A percentile compares a stretch with the other conserved stretches of the same genome.
Evolutionary conservation across 495 filamentous ascomycete genomes (phyloP).

Genomic region (Chaetomium fimeti): DNA sequence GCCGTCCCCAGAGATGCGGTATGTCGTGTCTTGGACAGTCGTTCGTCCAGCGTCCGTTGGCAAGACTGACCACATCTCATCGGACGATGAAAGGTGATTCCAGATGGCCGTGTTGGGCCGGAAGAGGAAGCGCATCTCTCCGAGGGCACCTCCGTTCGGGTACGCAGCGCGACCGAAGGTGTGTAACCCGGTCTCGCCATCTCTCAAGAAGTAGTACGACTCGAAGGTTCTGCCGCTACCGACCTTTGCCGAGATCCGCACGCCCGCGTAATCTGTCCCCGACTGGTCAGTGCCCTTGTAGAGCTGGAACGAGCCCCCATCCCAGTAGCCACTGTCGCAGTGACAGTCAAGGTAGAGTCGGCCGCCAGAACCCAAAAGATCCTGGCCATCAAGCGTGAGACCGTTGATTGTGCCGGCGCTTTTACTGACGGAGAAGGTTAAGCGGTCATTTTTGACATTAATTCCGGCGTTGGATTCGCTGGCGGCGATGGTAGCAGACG

Average conservation of each 20-base stretch:
- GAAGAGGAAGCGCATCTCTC: constrained; percentile 13
- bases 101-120: constrained; percentile 5
- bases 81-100: constrained; percentile 9
- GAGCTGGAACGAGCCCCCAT: constrained; percentile 7
- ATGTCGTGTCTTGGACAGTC: constrained; percentile 10
- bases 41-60: not conserved
- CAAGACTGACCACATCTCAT: constrained; percentile 12
- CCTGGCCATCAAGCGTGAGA: constrained; percentile 4
- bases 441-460: not conserved
- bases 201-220: constrained; percentile 9
- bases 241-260: constrained; percentile 6
- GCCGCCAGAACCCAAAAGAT: constrained; percentile 4
- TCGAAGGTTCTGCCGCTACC: constrained; percentile 5
- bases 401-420: constrained; percentile 1
- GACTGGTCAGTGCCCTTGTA: not conserved
- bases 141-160: constrained; percentile 5
- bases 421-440: constrained; percentile 2
- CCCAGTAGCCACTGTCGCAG: constrained; percentile 12
- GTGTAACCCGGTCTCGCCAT: constrained; percentile 11
- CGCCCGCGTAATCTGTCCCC: not conserved
- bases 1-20: constrained; percentile 11
- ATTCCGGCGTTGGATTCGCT: not conserved
- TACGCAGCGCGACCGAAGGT: constrained; percentile 4
- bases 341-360: constrained; percentile 8
- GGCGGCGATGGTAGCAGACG: not conserved